A percentile compares a stretch with the other conserved stretches of the same genome.
Conservation (phyloP, 2,329 filamentous ascomycete genomes). For the Pyrenochaeta sp. region DNA sequence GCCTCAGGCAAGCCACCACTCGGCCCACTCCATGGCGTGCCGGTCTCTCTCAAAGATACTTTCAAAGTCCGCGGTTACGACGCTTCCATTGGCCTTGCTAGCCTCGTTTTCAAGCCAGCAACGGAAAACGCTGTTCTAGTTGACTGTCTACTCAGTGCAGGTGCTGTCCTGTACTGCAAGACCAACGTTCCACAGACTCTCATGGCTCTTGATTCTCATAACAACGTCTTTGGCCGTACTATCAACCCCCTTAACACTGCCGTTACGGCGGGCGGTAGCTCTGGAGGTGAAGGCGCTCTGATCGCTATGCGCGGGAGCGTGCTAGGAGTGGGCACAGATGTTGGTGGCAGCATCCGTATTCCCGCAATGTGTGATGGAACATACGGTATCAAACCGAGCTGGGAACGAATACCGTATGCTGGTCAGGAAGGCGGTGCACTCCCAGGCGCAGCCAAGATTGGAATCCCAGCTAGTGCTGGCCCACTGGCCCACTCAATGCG, state of each 20-base stretch:
- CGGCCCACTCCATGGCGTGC: conserved; percentile 58
- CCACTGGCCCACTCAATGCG: conserved; percentile 58
- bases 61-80: conserved; percentile 59
- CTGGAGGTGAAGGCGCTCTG: conserved; percentile 63
- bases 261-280: conserved; percentile 62
- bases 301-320: conserved; percentile 59
- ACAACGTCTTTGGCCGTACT: conserved; percentile 58
- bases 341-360: conserved; percentile 63
- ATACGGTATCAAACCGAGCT: conserved; percentile 58
- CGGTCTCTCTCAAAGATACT: conserved; percentile 59
- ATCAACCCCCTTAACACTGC: conserved; percentile 59
- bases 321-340: conserved; percentile 63
- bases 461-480: conserved; percentile 55
- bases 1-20: conserved; percentile 49
- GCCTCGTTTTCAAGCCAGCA: conserved; percentile 54
- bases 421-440: conserved; percentile 60
- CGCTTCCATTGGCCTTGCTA: conserved; percentile 53
- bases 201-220: conserved; percentile 62
- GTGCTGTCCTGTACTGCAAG: conserved; percentile 62
- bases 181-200: conserved; percentile 65
- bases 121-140: conserved; percentile 53
- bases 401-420: conserved; percentile 60
- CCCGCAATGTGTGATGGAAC: conserved; percentile 61
- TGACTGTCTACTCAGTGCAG: conserved; percentile 53
- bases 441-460: conserved; percentile 57